A percentile compares a stretch with the other conserved stretches of the same genome.
Conservation (phyloP, 169 alveolate genomes). For the Theileria luwenshuni region DNA sequence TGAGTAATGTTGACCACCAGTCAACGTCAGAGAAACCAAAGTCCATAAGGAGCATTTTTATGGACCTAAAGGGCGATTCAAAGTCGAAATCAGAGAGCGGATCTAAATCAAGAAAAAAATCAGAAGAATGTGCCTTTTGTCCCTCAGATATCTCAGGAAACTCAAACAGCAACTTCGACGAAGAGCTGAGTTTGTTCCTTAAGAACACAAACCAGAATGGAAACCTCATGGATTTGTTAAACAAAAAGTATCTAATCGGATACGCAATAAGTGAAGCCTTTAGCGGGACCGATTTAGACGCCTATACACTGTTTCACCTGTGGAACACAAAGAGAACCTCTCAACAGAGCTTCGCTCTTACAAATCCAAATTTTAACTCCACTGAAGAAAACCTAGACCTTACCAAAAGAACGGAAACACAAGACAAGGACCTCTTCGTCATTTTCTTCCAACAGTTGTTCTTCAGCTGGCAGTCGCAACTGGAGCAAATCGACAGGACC, state of each 20-base stretch:
- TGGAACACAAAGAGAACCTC: constrained; percentile 40
- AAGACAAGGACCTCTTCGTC: constrained; percentile 34
- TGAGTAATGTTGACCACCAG: constrained; percentile 18
- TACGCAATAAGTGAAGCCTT: constrained; percentile 58
- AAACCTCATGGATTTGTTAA: constrained; percentile 49
- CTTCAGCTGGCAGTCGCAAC: constrained; percentile 50
- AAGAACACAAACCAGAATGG: constrained; percentile 31
- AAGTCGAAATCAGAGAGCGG: not conserved
- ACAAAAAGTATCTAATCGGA: constrained; percentile 53
- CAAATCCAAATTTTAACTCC: not conserved
- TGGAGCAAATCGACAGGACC: constrained; percentile 30
- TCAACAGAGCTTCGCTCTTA: constrained; percentile 22
- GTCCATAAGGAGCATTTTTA: constrained; percentile 7
- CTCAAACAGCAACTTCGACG: constrained; percentile 66
- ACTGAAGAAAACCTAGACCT: constrained; percentile 28
- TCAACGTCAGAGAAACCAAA: constrained; percentile 11
- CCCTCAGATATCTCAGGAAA: constrained; percentile 53
- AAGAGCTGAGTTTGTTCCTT: constrained; percentile 54
- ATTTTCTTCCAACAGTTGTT: constrained; percentile 61
- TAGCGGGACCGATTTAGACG: constrained; percentile 59
- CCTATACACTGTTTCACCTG: constrained; percentile 53
- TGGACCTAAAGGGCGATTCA: constrained; percentile 10
- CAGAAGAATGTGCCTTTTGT: constrained; percentile 28
- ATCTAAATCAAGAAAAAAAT: constrained; percentile 1
- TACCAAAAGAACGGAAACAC: constrained; percentile 2